phyloP scores from a whole-genome alignment of 2,329 filamentous ascomycete genomes.

The Colletotrichum sp. region DNA sequence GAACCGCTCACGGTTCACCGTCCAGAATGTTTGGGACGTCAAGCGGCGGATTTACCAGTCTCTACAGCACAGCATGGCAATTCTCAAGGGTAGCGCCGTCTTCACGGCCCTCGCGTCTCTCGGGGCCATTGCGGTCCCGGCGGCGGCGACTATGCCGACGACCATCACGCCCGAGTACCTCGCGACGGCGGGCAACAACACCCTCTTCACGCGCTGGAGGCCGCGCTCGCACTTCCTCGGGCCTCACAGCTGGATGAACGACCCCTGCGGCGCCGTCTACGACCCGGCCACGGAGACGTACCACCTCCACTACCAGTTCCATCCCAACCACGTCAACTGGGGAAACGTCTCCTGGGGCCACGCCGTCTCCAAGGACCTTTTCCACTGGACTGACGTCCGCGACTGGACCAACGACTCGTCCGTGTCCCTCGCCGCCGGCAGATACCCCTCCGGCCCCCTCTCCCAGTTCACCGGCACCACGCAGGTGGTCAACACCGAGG shows the following conservation, averaged over 20 bases:
- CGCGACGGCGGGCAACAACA: conserved; percentile 16
- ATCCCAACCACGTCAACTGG: conserved; percentile 41
- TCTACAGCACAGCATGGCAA: conserved; percentile 9
- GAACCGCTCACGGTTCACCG: not conserved
- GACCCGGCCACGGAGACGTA: conserved; percentile 58
- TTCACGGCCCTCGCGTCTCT: conserved; percentile 19
- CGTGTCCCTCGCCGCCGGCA: conserved; percentile 8
- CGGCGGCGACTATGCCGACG: not conserved
- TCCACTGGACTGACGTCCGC: conserved; percentile 52
- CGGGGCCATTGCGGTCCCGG: conserved; percentile 7
- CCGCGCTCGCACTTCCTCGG: conserved; percentile 52
- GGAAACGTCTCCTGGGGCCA: conserved; percentile 72
- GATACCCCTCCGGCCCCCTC: conserved; percentile 10
- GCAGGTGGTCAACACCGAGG: conserved; percentile 15
- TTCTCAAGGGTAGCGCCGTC: conserved; percentile 17
- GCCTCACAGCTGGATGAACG: conserved; percentile 60
- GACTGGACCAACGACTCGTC: conserved; percentile 20
- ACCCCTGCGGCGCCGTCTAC: conserved; percentile 68
- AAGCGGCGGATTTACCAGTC: conserved; percentile 3
- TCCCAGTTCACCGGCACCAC: conserved; percentile 20
- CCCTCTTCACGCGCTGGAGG: conserved; percentile 22
- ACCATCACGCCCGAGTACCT: conserved; percentile 16
- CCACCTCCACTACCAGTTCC: conserved; percentile 70
- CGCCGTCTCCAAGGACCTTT: conserved; percentile 65
- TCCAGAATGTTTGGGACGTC: not conserved